Percentiles rank a stretch among this genome's conserved stretches.
phyloP scores from a whole-genome alignment of 805 yeast genomes.

The Clavispora santaluciae region DNA sequence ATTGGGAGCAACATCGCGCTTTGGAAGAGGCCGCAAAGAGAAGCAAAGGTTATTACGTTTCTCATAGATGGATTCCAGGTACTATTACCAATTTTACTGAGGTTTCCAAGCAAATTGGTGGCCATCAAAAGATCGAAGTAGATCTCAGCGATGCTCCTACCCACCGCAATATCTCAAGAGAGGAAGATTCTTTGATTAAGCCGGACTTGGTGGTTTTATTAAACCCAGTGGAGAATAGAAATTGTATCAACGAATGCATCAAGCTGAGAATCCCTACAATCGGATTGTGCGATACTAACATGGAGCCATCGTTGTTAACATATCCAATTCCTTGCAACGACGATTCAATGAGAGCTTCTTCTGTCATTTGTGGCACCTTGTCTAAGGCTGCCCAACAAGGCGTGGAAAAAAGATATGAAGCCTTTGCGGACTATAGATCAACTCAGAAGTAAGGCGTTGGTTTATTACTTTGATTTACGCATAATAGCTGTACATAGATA shows the following conservation, averaged over 20 bases:
- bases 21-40: slow-evolving; percentile 77
- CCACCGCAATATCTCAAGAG: slow-evolving; percentile 46
- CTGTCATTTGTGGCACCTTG: slow-evolving; percentile 75
- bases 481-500: slow-evolving; percentile 1
- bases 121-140: slow-evolving; percentile 48
- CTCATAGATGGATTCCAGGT: slow-evolving; percentile 91
- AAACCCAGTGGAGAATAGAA: slow-evolving; percentile 84
- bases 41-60: slow-evolving; percentile 73
- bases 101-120: slow-evolving; percentile 50
- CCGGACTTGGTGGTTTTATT: slow-evolving; percentile 86
- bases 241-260: slow-evolving; percentile 76
- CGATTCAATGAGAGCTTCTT: slow-evolving; percentile 78
- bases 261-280: slow-evolving; percentile 84
- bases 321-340: slow-evolving; percentile 97
- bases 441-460: neutral
- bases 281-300: slow-evolving; percentile 90
- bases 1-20: slow-evolving; percentile 58
- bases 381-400: slow-evolving; percentile 86
- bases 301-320: slow-evolving; percentile 83
- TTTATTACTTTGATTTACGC: neutral
- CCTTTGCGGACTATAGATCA: slow-evolving; percentile 14
- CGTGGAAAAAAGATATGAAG: slow-evolving; percentile 46
- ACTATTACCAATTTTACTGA: slow-evolving; percentile 81
- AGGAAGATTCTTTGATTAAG: slow-evolving; percentile 54
- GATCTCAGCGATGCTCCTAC: slow-evolving; percentile 71